Percentiles rank a stretch among this genome's conserved stretches.
phyloP scores from a whole-genome alignment of 805 yeast genomes.

The Lipomyces lipofer region DNA sequence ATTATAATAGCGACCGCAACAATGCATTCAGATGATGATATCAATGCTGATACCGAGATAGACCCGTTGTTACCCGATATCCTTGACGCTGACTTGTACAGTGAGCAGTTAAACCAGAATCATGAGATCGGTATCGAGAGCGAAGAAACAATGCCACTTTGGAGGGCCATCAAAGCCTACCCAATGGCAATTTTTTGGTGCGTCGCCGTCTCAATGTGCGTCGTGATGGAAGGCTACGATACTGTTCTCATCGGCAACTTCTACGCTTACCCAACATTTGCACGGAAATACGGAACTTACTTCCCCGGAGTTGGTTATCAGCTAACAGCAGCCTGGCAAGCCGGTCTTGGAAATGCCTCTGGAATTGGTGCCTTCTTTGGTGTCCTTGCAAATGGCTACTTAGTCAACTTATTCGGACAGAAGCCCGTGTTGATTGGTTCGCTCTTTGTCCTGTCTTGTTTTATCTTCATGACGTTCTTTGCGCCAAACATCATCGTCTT shows the following conservation, averaged over 20 bases:
- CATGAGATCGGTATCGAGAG: neutral
- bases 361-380: slow-evolving; percentile 51
- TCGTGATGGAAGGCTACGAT: slow-evolving; percentile 55
- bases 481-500: slow-evolving; percentile 45
- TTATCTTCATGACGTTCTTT: slow-evolving; percentile 51
- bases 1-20: neutral
- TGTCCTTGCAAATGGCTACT: slow-evolving; percentile 47
- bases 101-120: neutral
- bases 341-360: slow-evolving; percentile 36
- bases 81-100: neutral
- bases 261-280: slow-evolving; percentile 41
- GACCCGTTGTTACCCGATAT: neutral
- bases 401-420: slow-evolving; percentile 51
- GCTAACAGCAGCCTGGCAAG: slow-evolving; percentile 38
- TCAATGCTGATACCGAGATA: neutral
- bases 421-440: slow-evolving; percentile 45
- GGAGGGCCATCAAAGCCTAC: neutral
- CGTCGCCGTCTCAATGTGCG: slow-evolving; percentile 46
- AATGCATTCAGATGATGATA: neutral
- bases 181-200: slow-evolving; percentile 49
- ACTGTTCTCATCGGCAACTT: slow-evolving; percentile 44
- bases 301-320: slow-evolving; percentile 8
- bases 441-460: slow-evolving; percentile 41
- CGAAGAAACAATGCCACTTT: neutral
- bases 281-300: slow-evolving; percentile 19